Base-by-base conservation (phyloP, 108 stramenopile genomes). In the Cyclotella cryptica region DNA sequence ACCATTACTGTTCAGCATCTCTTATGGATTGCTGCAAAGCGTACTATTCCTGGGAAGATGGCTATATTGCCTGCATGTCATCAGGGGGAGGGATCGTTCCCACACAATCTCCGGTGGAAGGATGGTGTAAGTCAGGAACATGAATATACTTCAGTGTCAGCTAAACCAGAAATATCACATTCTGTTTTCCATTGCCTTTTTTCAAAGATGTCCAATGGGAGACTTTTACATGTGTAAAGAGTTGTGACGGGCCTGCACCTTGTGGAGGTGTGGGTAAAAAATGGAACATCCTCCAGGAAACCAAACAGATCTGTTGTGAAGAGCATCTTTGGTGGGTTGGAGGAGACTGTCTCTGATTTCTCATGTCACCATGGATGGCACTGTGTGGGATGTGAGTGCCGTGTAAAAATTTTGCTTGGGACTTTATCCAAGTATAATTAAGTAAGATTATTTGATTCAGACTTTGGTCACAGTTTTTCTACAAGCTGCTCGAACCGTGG, bases 241-340 rank as follows among this genome's bases (percentile, higher is more conserved):
- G 24, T 47, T 71, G 69, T 58, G 69, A 71, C 26, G 69, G 69
- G 27, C 15, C 69, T 18, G 40, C 40, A 57, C 69, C 69, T 15
- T 71, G 69, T 58, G 69, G 69, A 13, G 69, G 69, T 26, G 24
- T 57, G 11, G 15, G 53, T 15, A 58, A 71, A 28, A 13, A 53
- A 24, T 71, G 69, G 69, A 57, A 58, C 29, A 47, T 71, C 19
- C 41, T 55, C 1, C 69, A 71, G 39, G n/a, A 45, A 1, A 58
- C 52, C 15, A 57, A 71, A 28, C 13, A 54, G 39, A 54, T n/a
- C 8, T 71, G 69, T 26, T 71, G 69, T 41, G 0, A 42, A 27
- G 69, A 71, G 21, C 69, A 71, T 58, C 41, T 71, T 28, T 71
- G 52, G 53, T 71, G 69, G 69, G 21, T 26, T 61, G 60, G 60